Evolutionary conservation across 768 basidiomycete species (phyloP).

Genomic region (Lactarius indigo): DNA sequence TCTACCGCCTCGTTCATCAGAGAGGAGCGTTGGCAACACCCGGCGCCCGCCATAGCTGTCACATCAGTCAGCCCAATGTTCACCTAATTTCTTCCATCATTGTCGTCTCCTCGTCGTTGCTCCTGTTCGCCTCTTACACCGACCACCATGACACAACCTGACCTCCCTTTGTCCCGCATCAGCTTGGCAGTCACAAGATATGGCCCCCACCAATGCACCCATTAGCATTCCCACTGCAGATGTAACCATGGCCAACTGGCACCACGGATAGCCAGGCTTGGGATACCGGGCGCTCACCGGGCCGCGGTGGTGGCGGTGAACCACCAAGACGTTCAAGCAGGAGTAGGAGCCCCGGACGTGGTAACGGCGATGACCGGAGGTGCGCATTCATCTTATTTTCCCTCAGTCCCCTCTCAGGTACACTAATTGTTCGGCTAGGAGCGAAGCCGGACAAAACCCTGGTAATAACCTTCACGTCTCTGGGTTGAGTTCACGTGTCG

Average conservation of each 20-base stretch:
- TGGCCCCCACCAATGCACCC: constrained; percentile 54
- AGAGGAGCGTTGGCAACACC: constrained; percentile 21
- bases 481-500: constrained; percentile 56
- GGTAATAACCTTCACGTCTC: constrained; percentile 68
- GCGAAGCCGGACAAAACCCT: constrained; percentile 45
- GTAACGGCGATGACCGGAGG: constrained; percentile 48
- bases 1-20: constrained; percentile 28
- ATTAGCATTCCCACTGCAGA: constrained; percentile 67
- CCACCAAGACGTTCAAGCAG: constrained; percentile 66
- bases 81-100: constrained; percentile 29
- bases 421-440: constrained; percentile 16
- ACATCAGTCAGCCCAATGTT: constrained; percentile 22
- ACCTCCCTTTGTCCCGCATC: constrained; percentile 42
- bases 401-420: not conserved
- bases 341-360: constrained; percentile 69
- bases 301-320: constrained; percentile 45
- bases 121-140: constrained; percentile 26
- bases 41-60: constrained; percentile 25
- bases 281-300: constrained; percentile 45
- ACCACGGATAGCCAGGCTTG: constrained; percentile 53
- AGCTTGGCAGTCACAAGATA: constrained; percentile 86
- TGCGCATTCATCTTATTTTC: constrained; percentile 33
- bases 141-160: constrained; percentile 38
- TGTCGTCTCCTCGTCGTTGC: constrained; percentile 30
- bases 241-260: constrained; percentile 45